phyloP scores from a whole-genome alignment of 2,329 filamentous ascomycete species.

The Thielaviopsis populi region DNA sequence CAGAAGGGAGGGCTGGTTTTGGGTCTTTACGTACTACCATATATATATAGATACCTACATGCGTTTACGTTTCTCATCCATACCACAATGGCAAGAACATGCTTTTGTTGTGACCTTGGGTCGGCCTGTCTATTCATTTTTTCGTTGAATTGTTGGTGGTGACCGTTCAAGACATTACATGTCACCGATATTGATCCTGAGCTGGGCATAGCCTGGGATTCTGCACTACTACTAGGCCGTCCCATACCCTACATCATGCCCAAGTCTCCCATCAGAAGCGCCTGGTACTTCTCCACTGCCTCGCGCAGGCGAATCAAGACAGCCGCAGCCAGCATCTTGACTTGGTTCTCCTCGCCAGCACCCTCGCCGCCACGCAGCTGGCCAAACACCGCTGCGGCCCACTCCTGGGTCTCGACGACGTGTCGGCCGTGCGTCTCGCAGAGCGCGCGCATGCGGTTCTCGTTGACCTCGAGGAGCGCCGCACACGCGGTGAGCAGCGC shows the following conservation, averaged over 20 bases:
- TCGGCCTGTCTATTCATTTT: too few species aligned
- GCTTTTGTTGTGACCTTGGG: too few species aligned
- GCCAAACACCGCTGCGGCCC: constrained; percentile 66
- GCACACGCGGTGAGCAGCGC: constrained; percentile 67
- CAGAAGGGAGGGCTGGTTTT: too few species aligned
- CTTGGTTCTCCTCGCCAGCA: constrained; percentile 56
- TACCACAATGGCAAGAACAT: too few species aligned
- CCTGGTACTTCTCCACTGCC: constrained; percentile 67
- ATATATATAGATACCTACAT: too few species aligned
- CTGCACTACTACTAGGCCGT: neutral
- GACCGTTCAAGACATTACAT: too few species aligned
- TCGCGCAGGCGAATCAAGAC: constrained; percentile 66
- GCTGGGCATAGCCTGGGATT: too few species aligned
- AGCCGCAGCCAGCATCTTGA: constrained; percentile 64
- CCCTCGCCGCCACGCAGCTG: constrained; percentile 33
- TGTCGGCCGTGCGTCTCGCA: constrained; percentile 61
- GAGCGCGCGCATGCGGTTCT: constrained; percentile 51
- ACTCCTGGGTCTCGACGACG: constrained; percentile 74
- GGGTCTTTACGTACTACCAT: too few species aligned
- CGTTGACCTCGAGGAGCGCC: constrained; percentile 69
- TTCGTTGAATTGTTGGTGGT: too few species aligned
- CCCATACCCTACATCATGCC: neutral
- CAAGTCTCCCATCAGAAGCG: constrained; percentile 56
- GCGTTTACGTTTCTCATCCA: too few species aligned
- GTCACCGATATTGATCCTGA: too few species aligned